Conservation (phyloP, 2,329 filamentous ascomycete species). For the Coniella lustricola region DNA sequence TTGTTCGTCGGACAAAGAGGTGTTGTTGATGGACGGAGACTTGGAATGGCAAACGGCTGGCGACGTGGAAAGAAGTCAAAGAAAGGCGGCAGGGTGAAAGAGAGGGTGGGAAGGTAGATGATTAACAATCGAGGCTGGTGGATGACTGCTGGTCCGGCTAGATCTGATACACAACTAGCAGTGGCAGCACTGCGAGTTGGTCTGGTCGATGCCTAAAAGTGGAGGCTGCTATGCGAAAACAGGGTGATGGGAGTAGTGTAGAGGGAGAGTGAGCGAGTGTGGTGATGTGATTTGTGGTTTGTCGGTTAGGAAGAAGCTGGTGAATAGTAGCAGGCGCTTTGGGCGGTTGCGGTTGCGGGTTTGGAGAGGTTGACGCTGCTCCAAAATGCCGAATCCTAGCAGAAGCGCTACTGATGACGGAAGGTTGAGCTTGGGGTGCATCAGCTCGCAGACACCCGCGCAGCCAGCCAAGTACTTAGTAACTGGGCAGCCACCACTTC, state of each 20-base stretch:
- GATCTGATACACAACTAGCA: not conserved
- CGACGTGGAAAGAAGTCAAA: not conserved
- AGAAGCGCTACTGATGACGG: conserved; percentile 1
- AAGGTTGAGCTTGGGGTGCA: not conserved
- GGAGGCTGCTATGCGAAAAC: not conserved
- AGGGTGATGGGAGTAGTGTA: not conserved
- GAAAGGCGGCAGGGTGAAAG: not conserved
- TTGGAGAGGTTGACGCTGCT: not conserved
- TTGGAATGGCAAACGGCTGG: not conserved
- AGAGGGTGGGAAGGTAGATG: not conserved
- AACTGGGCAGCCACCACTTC: too few species aligned
- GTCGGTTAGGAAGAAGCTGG: not conserved
- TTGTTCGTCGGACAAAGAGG: conserved; percentile 1
- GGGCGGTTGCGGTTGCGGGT: not conserved
- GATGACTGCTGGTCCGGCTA: conserved; percentile 4
- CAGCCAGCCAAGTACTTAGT: too few species aligned
- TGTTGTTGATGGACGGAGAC: conserved; percentile 19
- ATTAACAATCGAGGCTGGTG: not conserved
- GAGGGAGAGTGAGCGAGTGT: too few species aligned
- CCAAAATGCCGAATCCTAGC: conserved; percentile 1
- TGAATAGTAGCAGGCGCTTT: not conserved
- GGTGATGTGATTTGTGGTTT: too few species aligned
- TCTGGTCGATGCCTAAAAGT: not conserved
- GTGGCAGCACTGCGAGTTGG: too few species aligned
- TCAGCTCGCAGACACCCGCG: not conserved